These are phyloP conservation scores for Kodamaea suecica DNA, from an alignment of 1,139 yeast genomes.

Conservation along the genomic window DNA sequence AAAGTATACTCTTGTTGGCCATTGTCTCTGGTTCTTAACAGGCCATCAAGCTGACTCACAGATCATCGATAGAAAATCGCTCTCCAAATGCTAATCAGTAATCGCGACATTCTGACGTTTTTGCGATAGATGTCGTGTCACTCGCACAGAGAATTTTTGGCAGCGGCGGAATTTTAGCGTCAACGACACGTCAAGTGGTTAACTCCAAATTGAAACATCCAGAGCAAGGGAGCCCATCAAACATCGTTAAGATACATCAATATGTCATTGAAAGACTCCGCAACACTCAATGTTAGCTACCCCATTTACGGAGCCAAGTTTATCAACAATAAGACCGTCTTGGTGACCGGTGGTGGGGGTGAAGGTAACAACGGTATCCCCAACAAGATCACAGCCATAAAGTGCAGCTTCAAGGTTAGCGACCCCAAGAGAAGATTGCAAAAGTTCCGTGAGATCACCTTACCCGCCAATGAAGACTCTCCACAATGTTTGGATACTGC, in stretches of 20 bases:
- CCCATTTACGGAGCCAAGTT: conserved; percentile 83
- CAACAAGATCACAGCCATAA: conserved; percentile 74
- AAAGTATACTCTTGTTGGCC: conserved; percentile 12
- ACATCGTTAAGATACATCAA: not conserved
- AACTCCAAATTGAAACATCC: no score
- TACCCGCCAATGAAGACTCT: conserved; percentile 65
- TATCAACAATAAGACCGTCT: conserved; percentile 54
- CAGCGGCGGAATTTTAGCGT: no score
- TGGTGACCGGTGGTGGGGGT: conserved; percentile 94
- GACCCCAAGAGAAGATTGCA: conserved; percentile 53
- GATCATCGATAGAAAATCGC: not conserved
- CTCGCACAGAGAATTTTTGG: no score
- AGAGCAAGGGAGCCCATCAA: not conserved
- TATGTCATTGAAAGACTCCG: conserved; percentile 37
- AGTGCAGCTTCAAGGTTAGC: conserved; percentile 52
- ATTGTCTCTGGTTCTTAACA: not conserved
- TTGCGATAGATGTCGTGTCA: not conserved
- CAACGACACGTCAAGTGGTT: no score
- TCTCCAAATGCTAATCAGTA: not conserved
- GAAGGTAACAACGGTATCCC: conserved; percentile 87
- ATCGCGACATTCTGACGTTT: not conserved
- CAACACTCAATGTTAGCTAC: conserved; percentile 59
- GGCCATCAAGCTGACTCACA: conserved; percentile 1
- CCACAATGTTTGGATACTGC: conserved; percentile 68
- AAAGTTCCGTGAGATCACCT: conserved; percentile 58